These are phyloP conservation scores for Tagetes patula DNA, from an alignment of 129 eudicot genomes.

Conservation along the genomic window DNA sequence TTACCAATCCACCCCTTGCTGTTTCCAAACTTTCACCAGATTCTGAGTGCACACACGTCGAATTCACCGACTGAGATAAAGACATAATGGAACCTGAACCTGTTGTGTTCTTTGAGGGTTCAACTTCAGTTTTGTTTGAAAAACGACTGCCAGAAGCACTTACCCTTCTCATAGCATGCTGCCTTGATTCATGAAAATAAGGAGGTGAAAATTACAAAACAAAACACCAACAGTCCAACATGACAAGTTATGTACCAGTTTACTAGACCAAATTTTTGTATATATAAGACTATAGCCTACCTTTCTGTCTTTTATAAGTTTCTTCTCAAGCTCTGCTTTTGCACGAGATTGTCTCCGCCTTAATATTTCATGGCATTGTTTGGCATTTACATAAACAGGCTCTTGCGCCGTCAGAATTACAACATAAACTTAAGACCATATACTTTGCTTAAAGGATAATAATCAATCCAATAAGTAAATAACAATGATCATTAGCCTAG, in stretches of 20 bases:
- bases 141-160: conserved; percentile 85
- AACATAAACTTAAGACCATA: too few relatives aligned
- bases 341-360: conserved; percentile 62
- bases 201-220: conserved; percentile 45
- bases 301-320: conserved; percentile 74
- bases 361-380: conserved; percentile 57
- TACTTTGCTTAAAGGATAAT: too few relatives aligned
- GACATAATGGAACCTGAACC: conserved; percentile 8
- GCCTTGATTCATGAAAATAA: conserved; percentile 92
- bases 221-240: neutral
- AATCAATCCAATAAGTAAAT: neutral
- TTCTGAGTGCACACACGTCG: conserved; percentile 35
- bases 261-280: neutral
- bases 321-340: conserved; percentile 61
- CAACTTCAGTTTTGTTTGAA: conserved; percentile 60
- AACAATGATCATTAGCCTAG: neutral
- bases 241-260: conserved; percentile 5
- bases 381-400: conserved; percentile 65
- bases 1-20: conserved; percentile 25
- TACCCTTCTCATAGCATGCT: conserved; percentile 80
- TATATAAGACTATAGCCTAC: conserved; percentile 15
- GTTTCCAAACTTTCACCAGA: conserved; percentile 32
- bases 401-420: conserved; percentile 37
- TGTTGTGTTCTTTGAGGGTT: conserved; percentile 34
- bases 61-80: conserved; percentile 24